phyloP scores from a whole-genome alignment of 1,139 yeast species.

The Pichia sp. region DNA sequence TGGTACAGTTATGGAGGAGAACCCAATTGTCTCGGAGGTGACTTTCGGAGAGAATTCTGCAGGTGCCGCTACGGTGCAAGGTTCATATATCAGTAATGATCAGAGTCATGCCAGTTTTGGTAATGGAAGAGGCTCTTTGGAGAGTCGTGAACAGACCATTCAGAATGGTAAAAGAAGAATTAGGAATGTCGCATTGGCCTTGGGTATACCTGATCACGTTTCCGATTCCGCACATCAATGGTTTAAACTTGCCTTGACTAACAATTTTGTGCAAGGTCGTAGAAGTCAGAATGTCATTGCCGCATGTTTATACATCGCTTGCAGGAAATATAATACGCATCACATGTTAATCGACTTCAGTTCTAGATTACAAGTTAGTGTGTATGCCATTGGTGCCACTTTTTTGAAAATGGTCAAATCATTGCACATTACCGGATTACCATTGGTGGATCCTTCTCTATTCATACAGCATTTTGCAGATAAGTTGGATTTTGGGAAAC shows the following conservation, averaged over 20 bases:
- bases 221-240: constrained; percentile 83
- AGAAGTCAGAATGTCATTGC: constrained; percentile 92
- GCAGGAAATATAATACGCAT: constrained; percentile 83
- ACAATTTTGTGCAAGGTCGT: constrained; percentile 92
- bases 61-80: constrained; percentile 96
- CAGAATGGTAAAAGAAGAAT: constrained; percentile 75
- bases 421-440: constrained; percentile 66
- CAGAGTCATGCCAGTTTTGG: constrained; percentile 73
- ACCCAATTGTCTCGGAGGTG: constrained; percentile 92
- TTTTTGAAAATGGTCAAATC: constrained; percentile 84
- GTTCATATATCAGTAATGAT: constrained; percentile 86
- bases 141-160: constrained; percentile 81
- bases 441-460: constrained; percentile 88
- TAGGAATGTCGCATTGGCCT: constrained; percentile 68
- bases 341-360: constrained; percentile 96
- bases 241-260: constrained; percentile 79
- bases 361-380: constrained; percentile 82
- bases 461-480: constrained; percentile 94
- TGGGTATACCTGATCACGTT: constrained; percentile 75
- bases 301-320: constrained; percentile 89
- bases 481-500: constrained; percentile 66
- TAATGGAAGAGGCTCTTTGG: constrained; percentile 59
- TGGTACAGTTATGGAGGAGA: constrained; percentile 85
- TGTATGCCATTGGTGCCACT: constrained; percentile 92
- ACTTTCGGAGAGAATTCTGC: constrained; percentile 86